Evolutionary conservation across 257 asterid genomes (phyloP).

Genomic region (Solanum gandarillasii): DNA sequence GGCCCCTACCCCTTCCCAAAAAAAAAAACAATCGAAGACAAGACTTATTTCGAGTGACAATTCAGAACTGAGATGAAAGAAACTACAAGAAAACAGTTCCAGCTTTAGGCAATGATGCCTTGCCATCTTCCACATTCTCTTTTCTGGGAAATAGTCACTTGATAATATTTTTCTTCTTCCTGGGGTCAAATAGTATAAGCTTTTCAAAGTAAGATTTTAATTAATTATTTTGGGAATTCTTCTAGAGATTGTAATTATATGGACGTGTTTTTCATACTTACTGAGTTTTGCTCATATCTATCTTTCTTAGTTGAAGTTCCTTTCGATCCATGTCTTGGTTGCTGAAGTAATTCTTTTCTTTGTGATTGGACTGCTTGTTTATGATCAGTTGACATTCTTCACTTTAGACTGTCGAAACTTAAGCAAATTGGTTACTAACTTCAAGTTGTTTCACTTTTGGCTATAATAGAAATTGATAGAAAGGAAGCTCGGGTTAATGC

Average conservation of each 20-base stretch:
- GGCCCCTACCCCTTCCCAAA: background rate
- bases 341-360: background rate
- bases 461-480: slow-evolving; percentile 52
- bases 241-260: background rate
- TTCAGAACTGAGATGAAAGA: background rate
- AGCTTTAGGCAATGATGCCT: background rate
- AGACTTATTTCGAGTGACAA: background rate
- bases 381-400: background rate
- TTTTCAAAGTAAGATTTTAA: background rate
- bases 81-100: background rate
- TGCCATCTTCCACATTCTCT: background rate
- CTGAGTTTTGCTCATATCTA: background rate
- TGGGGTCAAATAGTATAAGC: background rate
- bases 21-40: background rate
- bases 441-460: slow-evolving; percentile 11
- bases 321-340: background rate
- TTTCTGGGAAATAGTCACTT: background rate
- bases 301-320: background rate
- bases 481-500: slow-evolving; percentile 75
- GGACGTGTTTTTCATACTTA: background rate
- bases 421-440: background rate
- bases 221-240: background rate
- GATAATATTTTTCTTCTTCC: background rate
- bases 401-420: background rate
- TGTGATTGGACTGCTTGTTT: background rate